phyloP scores from a whole-genome alignment of 768 basidiomycete species.

The Boletus subparvulus region DNA sequence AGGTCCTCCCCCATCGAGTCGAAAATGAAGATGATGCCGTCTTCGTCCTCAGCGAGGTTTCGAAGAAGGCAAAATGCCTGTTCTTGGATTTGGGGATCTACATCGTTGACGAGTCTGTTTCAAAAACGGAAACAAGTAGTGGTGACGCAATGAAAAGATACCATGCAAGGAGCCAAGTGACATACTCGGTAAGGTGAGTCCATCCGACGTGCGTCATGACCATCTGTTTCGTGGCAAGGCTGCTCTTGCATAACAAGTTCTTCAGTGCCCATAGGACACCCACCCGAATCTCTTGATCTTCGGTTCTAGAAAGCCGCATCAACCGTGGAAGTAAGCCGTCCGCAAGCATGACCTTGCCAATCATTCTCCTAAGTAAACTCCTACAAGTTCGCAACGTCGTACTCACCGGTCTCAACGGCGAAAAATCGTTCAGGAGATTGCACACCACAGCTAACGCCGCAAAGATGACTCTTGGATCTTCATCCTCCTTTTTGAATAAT shows the following conservation, averaged over 20 bases:
- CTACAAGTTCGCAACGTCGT: neutral
- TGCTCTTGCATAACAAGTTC: conserved; percentile 71
- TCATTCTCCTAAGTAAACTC: conserved; percentile 1
- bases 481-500: conserved; percentile 53
- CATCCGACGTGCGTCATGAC: conserved; percentile 74
- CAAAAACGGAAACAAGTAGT: neutral
- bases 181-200: conserved; percentile 56
- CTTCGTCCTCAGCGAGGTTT: conserved; percentile 65
- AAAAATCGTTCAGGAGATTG: conserved; percentile 86
- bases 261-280: conserved; percentile 87
- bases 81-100: conserved; percentile 59
- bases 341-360: conserved; percentile 57
- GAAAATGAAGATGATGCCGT: conserved; percentile 63
- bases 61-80: conserved; percentile 67
- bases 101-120: conserved; percentile 53
- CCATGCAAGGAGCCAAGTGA: neutral
- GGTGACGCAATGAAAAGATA: neutral
- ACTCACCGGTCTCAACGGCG: conserved; percentile 71
- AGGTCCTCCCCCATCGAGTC: conserved; percentile 47
- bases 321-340: conserved; percentile 67
- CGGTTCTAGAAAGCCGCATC: conserved; percentile 52
- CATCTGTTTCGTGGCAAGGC: conserved; percentile 55
- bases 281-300: conserved; percentile 56
- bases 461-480: conserved; percentile 68
- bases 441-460: conserved; percentile 76